A percentile compares a stretch with the other conserved stretches of the same genome.
Evolutionary conservation across 2,329 filamentous ascomycete genomes (phyloP).

Genomic region (Stachybotrys chlorohalonatus): DNA sequence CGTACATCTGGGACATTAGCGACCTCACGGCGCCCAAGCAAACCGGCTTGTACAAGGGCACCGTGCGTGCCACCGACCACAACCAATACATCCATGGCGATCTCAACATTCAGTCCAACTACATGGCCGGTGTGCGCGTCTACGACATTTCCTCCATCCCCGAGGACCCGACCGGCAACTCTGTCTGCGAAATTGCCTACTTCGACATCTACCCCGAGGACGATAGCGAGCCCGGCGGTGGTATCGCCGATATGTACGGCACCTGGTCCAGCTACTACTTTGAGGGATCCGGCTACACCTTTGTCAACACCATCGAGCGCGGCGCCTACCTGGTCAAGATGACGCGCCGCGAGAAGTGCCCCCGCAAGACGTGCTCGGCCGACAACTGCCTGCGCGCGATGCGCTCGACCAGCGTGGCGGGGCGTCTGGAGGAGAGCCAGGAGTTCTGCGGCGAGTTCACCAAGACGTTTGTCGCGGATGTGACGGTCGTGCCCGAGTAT

Average conservation of each 20-base stretch:
- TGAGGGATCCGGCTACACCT: neutral
- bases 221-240: constrained; percentile 14
- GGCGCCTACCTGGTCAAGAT: constrained; percentile 1
- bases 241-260: neutral
- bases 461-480: neutral
- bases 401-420: constrained; percentile 1
- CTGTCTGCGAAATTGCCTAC: constrained; percentile 31
- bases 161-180: constrained; percentile 27
- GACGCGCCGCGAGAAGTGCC: neutral
- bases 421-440: constrained; percentile 1
- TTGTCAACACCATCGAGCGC: constrained; percentile 1
- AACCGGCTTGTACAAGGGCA: constrained; percentile 29
- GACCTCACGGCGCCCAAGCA: constrained; percentile 25
- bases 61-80: constrained; percentile 30
- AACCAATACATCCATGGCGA: constrained; percentile 35
- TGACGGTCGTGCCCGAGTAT: neutral
- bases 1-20: constrained; percentile 38
- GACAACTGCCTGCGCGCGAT: constrained; percentile 1
- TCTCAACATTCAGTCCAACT: constrained; percentile 35
- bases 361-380: neutral
- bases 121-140: constrained; percentile 33
- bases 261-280: neutral
- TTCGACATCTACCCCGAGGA: constrained; percentile 40
- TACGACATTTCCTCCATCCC: constrained; percentile 21
- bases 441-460: constrained; percentile 2